Base-by-base conservation (phyloP, 306 rosid species). In the Trichosanthes cucumerina region DNA sequence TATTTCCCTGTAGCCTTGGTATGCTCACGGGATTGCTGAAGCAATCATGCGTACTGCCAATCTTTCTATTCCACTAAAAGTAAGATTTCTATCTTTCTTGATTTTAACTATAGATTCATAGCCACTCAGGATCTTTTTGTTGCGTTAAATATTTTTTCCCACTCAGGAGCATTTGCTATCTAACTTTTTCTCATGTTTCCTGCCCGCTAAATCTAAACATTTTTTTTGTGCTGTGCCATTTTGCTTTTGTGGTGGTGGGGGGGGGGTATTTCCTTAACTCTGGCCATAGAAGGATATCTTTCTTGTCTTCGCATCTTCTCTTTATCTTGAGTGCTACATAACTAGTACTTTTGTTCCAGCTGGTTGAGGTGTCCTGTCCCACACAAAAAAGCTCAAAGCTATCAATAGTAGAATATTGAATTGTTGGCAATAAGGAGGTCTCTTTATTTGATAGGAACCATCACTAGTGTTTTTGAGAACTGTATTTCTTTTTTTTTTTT, bases 1-100 rank as follows among this genome's bases (percentile, higher is more conserved):
- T 43, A 56, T 47, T 47, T 83, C 79, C 75, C 85, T 81, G 81
- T 77, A 94, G 98, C 96, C 98, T 77, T 94, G 98, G 97, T 94
- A 94, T 87, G 97, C 98, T 33, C 98, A 89, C 83, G 98, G 97
- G 66, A 94, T 94, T 83, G 98, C 95, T 33, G 96, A 91, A 89
- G 88, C 98, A 86, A 94, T 94, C 84, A 85, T 92, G 98, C 97
- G 97, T 57, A 94, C 98, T 58, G 92, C 98, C 81, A 94, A 91
- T 78, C 92, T 94, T 83, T 94, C 98, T n/a, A 89, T 92, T 84
- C 98, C 98, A 49, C 86, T 94, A 33, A 94, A 89, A 87, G 97
- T 94, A 85, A 87, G 96, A 49, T 33, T 85, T 31, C 58, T 72
- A 16, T 15, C 41, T 72, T 13, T 72, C 41, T 46, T 72, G 15